Percentiles rank a stretch among this genome's conserved stretches.
Conservation (phyloP, 768 basidiomycete genomes). For the Artomyces pyxidatus region DNA sequence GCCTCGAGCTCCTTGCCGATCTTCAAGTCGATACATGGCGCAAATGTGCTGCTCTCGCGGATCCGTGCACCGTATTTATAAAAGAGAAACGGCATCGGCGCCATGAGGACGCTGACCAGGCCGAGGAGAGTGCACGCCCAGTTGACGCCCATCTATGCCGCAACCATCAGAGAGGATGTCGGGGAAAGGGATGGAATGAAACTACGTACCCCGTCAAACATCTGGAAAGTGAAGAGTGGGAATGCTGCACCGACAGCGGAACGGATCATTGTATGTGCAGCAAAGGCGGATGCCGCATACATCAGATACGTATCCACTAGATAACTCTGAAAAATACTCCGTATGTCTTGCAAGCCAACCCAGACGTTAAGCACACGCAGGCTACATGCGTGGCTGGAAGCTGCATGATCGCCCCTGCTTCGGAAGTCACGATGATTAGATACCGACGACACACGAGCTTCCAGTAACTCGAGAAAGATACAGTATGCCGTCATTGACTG, state of each 20-base stretch:
- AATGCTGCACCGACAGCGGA: slow-evolving; percentile 51
- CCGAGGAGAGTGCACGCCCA: slow-evolving; percentile 45
- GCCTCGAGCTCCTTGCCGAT: neutral
- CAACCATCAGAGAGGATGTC: slow-evolving; percentile 1
- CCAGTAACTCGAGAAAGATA: too few relatives aligned
- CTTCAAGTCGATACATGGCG: slow-evolving; percentile 22
- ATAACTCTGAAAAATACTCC: slow-evolving; percentile 51
- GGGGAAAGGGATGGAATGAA: neutral
- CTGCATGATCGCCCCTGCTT: too few relatives aligned
- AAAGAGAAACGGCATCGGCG: slow-evolving; percentile 63
- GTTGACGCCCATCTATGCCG: slow-evolving; percentile 18
- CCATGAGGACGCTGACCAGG: slow-evolving; percentile 44
- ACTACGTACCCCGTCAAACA: slow-evolving; percentile 45
- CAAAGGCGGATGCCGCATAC: slow-evolving; percentile 50
- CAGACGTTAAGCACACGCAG: too few relatives aligned
- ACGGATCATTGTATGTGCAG: slow-evolving; percentile 52
- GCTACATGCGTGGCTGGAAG: too few relatives aligned
- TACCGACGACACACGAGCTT: too few relatives aligned
- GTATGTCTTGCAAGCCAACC: too few relatives aligned
- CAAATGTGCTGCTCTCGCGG: slow-evolving; percentile 47
- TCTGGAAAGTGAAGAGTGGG: slow-evolving; percentile 59
- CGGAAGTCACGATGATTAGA: too few relatives aligned
- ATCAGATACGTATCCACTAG: slow-evolving; percentile 49
- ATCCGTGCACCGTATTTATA: slow-evolving; percentile 58
- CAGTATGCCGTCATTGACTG: too few relatives aligned